phyloP scores from a whole-genome alignment of 2,329 filamentous ascomycete species.

The Nannizziopsis arthrosporioides region DNA sequence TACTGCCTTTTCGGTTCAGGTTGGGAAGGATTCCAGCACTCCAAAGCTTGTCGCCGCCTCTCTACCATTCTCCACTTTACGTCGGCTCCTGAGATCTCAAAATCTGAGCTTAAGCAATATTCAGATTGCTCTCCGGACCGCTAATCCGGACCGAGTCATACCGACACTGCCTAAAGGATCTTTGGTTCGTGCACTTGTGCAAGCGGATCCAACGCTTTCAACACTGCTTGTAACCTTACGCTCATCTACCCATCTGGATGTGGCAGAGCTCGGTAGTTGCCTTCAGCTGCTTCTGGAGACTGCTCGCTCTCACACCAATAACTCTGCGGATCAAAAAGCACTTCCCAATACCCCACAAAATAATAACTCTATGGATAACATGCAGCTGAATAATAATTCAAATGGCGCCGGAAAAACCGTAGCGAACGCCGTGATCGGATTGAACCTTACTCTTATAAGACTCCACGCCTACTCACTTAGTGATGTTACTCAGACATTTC shows the following conservation, averaged over 20 bases:
- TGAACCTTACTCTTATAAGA: constrained; percentile 30
- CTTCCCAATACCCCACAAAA: constrained; percentile 22
- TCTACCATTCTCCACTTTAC: constrained; percentile 30
- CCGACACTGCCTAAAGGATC: constrained; percentile 29
- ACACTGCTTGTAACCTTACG: constrained; percentile 29
- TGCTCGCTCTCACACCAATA: constrained; percentile 26
- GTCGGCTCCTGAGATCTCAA: constrained; percentile 33
- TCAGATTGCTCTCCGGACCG: constrained; percentile 29
- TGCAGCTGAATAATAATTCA: constrained; percentile 12
- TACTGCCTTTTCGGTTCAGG: constrained; percentile 27
- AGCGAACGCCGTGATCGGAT: constrained; percentile 27
- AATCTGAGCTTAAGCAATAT: constrained; percentile 31
- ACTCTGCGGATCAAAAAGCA: constrained; percentile 25
- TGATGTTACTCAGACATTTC: constrained; percentile 25
- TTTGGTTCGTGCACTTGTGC: constrained; percentile 30
- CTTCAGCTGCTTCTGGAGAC: constrained; percentile 31
- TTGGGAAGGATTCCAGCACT: constrained; percentile 17
- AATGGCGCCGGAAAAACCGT: constrained; percentile 17
- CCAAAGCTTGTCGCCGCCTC: constrained; percentile 25
- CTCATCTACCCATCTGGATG: constrained; percentile 25
- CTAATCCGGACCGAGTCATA: constrained; percentile 26
- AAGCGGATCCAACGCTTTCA: constrained; percentile 30
- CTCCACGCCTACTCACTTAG: constrained; percentile 26
- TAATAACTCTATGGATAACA: constrained; percentile 14
- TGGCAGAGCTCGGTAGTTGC: constrained; percentile 31